Conservation (phyloP, 2,329 filamentous ascomycete genomes). For the Cytospora leucostoma region DNA sequence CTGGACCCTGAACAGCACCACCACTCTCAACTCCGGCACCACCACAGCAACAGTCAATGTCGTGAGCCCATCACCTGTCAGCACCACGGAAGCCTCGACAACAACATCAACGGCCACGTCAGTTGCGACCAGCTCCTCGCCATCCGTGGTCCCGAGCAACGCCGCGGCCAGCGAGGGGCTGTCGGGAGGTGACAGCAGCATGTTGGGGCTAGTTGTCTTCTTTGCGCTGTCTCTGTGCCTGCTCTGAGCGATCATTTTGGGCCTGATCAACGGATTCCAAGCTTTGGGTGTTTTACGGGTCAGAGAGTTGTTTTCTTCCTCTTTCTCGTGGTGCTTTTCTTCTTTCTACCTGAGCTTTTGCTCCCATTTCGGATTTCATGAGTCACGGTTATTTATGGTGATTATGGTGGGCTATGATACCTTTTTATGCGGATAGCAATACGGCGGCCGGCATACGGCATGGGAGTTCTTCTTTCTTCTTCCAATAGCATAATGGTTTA, state of each 20-base stretch:
- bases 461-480: constrained; percentile 5
- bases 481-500: neutral
- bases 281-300: neutral
- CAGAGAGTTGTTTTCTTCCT: neutral
- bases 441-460: constrained; percentile 5
- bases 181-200: constrained; percentile 23
- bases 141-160: neutral
- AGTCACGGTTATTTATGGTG: neutral
- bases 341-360: neutral
- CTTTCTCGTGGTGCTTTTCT: neutral
- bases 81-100: neutral
- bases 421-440: constrained; percentile 8
- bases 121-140: neutral
- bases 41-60: neutral
- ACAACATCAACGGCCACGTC: neutral
- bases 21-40: neutral
- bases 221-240: constrained; percentile 27
- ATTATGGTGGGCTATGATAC: constrained; percentile 15
- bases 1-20: neutral
- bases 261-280: neutral
- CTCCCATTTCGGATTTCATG: neutral
- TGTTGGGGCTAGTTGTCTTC: constrained; percentile 28
- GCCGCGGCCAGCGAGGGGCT: constrained; percentile 20
- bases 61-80: neutral
- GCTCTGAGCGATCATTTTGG: neutral